These are phyloP conservation scores for Tardiomyces blankii DNA, from an alignment of 1,139 yeast genomes.

Conservation along the genomic window DNA sequence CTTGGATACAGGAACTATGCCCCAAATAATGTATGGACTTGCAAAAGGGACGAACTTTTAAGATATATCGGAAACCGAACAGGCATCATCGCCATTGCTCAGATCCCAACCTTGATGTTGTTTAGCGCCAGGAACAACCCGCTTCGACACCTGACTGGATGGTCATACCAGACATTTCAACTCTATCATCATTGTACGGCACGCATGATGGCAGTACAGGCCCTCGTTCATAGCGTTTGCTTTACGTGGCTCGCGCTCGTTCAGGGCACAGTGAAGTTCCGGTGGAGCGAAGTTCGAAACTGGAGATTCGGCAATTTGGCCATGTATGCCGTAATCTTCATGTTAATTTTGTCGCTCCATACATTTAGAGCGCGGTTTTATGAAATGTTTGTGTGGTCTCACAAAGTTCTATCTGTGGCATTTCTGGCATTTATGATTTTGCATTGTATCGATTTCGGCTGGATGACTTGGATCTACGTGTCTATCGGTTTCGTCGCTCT, in stretches of 20 bases:
- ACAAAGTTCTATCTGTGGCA: constrained; percentile 26
- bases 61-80: constrained; percentile 45
- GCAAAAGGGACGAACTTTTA: constrained; percentile 18
- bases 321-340: constrained; percentile 28
- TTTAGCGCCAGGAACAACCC: constrained; percentile 58
- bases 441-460: constrained; percentile 31
- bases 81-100: constrained; percentile 47
- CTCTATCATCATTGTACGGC: constrained; percentile 57
- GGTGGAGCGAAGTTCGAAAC: constrained; percentile 31
- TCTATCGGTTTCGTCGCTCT: constrained; percentile 28
- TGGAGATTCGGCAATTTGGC: constrained; percentile 37
- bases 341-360: constrained; percentile 20
- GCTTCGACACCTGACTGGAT: constrained; percentile 44
- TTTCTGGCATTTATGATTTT: constrained; percentile 32
- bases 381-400: constrained; percentile 28
- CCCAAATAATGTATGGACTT: constrained; percentile 13
- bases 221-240: constrained; percentile 25
- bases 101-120: constrained; percentile 42
- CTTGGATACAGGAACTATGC: constrained; percentile 11
- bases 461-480: constrained; percentile 33
- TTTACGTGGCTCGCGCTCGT: constrained; percentile 27
- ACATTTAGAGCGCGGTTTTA: constrained; percentile 25
- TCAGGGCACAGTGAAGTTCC: constrained; percentile 23
- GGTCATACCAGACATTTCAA: constrained; percentile 55
- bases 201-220: constrained; percentile 40